Conservation (phyloP, 2,329 filamentous ascomycete genomes). For the Zelopaecilomyces penicillatus region DNA sequence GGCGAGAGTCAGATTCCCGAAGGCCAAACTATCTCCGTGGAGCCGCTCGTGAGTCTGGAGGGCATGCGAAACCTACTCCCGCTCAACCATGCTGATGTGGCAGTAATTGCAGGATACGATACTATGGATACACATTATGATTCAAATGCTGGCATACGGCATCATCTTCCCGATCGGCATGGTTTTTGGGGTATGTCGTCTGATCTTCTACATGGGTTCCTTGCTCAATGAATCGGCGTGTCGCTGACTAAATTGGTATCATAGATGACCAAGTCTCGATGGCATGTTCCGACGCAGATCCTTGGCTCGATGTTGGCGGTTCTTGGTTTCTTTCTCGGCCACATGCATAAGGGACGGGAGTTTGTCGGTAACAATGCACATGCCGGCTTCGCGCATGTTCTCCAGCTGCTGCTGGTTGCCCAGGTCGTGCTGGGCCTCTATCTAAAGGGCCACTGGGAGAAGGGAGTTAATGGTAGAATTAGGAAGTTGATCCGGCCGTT, state of each 20-base stretch:
- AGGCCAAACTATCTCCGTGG: conserved; percentile 59
- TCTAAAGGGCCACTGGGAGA: conserved; percentile 80
- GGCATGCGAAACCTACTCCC: too few species aligned
- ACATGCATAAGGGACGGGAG: conserved; percentile 80
- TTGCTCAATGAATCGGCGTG: not conserved
- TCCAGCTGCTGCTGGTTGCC: conserved; percentile 69
- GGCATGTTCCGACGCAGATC: conserved; percentile 86
- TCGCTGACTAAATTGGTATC: not conserved
- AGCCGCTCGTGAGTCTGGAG: conserved; percentile 56
- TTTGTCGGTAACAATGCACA: conserved; percentile 73
- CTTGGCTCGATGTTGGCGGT: conserved; percentile 67
- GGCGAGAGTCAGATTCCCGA: conserved; percentile 52
- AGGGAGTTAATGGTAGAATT: conserved; percentile 71
- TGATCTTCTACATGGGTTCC: not conserved
- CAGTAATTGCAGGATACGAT: conserved; percentile 54
- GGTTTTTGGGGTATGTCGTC: conserved; percentile 71
- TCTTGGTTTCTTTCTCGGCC: conserved; percentile 82
- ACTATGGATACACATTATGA: conserved; percentile 88
- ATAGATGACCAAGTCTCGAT: conserved; percentile 80
- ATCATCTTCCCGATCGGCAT: conserved; percentile 90
- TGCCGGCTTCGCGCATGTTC: conserved; percentile 65
- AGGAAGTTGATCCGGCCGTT: conserved; percentile 60
- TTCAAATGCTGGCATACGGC: conserved; percentile 82
- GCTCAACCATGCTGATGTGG: too few species aligned
- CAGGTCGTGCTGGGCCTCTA: conserved; percentile 81